Evolutionary conservation across 176 grass and related monocot species (phyloP).

Genomic region (Triticum aestivum): DNA sequence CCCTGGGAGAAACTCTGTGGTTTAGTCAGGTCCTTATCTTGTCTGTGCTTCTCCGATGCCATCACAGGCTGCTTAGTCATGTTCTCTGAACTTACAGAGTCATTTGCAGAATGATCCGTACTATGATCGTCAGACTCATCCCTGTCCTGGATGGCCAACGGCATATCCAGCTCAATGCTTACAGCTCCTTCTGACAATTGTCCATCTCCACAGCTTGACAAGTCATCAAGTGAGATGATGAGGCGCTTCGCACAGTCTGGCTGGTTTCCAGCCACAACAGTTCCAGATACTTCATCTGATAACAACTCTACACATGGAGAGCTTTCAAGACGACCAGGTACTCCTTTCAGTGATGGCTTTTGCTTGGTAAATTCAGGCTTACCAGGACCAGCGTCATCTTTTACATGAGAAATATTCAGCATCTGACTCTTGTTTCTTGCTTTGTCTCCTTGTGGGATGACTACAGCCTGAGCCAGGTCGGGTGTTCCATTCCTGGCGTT

Average conservation of each 20-base stretch:
- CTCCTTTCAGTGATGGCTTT: constrained; percentile 26
- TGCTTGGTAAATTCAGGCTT: constrained; percentile 18
- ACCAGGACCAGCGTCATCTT: constrained; percentile 25
- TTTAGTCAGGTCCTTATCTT: neutral
- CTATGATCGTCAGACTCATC: constrained; percentile 36
- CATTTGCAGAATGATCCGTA: neutral
- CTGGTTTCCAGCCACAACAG: neutral
- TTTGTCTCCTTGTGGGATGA: neutral
- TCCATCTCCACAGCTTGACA: neutral
- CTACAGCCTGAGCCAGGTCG: neutral
- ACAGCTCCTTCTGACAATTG: constrained; percentile 46
- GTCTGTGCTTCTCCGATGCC: neutral
- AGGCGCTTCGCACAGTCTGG: neutral
- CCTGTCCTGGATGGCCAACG: constrained; percentile 38
- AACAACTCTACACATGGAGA: neutral
- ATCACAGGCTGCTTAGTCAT: neutral
- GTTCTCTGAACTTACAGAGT: constrained; percentile 12
- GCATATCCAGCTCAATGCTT: constrained; percentile 58
- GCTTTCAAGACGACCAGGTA: constrained; percentile 34
- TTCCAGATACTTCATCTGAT: constrained; percentile 22
- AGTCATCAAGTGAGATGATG: constrained; percentile 11
- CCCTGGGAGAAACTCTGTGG: neutral
- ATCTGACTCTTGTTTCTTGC: constrained; percentile 23
- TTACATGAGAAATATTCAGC: constrained; percentile 23
- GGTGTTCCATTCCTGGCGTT: constrained; percentile 13